Conservation (phyloP, 2,329 filamentous ascomycete genomes). For the Monosporascus cannonballus region DNA sequence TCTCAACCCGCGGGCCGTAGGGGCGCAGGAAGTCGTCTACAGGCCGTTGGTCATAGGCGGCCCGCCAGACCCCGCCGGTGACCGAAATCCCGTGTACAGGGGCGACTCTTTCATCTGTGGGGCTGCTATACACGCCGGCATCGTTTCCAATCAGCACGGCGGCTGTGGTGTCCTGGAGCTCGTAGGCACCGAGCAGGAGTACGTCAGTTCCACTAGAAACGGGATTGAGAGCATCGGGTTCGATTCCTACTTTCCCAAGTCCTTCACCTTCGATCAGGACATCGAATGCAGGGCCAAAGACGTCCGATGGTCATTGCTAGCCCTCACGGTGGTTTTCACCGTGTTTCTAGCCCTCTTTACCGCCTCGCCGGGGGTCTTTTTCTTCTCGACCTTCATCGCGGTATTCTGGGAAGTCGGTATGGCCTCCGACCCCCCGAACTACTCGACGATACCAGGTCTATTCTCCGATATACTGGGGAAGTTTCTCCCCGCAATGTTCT, state of each 20-base stretch:
- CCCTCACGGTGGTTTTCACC: slow-evolving; percentile 75
- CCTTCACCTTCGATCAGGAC: slow-evolving; percentile 67
- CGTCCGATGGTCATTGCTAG: slow-evolving; percentile 77
- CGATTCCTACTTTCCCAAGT: slow-evolving; percentile 81
- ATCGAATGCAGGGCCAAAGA: slow-evolving; percentile 67
- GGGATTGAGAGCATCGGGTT: slow-evolving; percentile 75
- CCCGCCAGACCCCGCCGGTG: slow-evolving; percentile 36
- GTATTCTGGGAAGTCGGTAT: slow-evolving; percentile 88
- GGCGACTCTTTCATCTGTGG: slow-evolving; percentile 86
- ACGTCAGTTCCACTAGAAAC: slow-evolving; percentile 57
- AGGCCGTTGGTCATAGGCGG: slow-evolving; percentile 63
- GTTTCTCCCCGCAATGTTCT: slow-evolving; percentile 81
- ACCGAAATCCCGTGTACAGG: slow-evolving; percentile 60
- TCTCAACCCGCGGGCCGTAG: slow-evolving; percentile 69
- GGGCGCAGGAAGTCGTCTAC: slow-evolving; percentile 61
- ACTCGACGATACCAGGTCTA: slow-evolving; percentile 60
- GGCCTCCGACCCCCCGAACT: slow-evolving; percentile 76
- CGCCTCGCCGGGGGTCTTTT: slow-evolving; percentile 72
- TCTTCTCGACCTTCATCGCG: slow-evolving; percentile 74
- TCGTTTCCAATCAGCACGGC: slow-evolving; percentile 64
- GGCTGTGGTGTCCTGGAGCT: slow-evolving; percentile 78
- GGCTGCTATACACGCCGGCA: slow-evolving; percentile 76
- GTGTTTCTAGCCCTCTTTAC: slow-evolving; percentile 75
- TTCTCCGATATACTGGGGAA: slow-evolving; percentile 74
- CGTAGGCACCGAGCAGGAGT: slow-evolving; percentile 61